Percentiles rank a stretch among this genome's conserved stretches.
These are phyloP conservation scores for Epithemia pelagica DNA, from an alignment of 108 stramenopile genomes.

Conservation along the genomic window DNA sequence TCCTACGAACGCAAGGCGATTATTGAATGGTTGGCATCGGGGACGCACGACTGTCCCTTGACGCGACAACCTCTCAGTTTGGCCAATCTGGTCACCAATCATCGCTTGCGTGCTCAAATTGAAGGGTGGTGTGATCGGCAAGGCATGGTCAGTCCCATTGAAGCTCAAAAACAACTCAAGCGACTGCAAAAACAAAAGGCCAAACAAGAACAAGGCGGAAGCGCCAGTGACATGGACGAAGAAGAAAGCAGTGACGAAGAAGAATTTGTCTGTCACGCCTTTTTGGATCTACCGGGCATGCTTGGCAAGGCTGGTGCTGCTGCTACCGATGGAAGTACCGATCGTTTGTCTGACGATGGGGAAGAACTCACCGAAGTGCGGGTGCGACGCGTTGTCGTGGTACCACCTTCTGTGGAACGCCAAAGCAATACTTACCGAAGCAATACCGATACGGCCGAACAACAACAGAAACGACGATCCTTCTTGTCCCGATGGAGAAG, in stretches of 20 bases:
- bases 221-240: not conserved
- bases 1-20: constrained; percentile 37
- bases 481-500: too few relatives aligned
- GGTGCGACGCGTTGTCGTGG: too few relatives aligned
- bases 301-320: not conserved
- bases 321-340: not conserved
- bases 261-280: not conserved
- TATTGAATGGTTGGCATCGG: constrained; percentile 24
- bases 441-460: too few relatives aligned
- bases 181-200: too few relatives aligned
- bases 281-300: not conserved
- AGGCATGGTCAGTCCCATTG: not conserved
- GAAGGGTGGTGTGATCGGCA: constrained; percentile 12
- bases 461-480: too few relatives aligned
- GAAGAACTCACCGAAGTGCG: not conserved
- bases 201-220: too few relatives aligned
- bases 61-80: constrained; percentile 22
- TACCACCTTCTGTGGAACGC: too few relatives aligned
- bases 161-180: not conserved
- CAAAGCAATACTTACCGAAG: too few relatives aligned
- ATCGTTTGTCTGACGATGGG: not conserved
- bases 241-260: not conserved
- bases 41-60: constrained; percentile 25
- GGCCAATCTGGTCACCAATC: constrained; percentile 20
- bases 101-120: constrained; percentile 20